Evolutionary conservation across 441 rosid genomes (phyloP), one percentile per base, ranked within the genome.

Genomic region (Mallotus japonicus): DNA sequence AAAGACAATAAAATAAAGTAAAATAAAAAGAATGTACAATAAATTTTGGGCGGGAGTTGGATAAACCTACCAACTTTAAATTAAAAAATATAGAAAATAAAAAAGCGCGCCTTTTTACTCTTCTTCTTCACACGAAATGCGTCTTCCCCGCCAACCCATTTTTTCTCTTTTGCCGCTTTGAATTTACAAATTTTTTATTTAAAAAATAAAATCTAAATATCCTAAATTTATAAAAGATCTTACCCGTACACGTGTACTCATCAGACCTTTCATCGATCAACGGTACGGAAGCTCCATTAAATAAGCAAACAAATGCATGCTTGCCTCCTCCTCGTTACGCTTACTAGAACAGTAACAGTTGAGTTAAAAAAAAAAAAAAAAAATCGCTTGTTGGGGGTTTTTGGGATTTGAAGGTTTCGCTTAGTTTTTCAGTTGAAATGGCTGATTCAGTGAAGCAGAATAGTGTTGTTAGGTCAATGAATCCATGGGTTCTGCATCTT

Each of bases 401-500:
- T 55, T 55, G 37, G 11, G 3, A 0, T 42, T 11, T 60, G 14
- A 28, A 16, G 56, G 24, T 19, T 53, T 67, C 46, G 57, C 17
- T 63, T 9, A 9, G 16, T 50, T 13, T 22, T 15, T 28, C 32
- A 1, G 16, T 4, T 63, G 12, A 19, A 53, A 73, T 84, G 90
- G 81, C 69, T 62, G 81, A 74, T 67, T 76, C 72, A 8, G 28
- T 57, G 51, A 80, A 75, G 55, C 77, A 58, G 70, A 71, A 34
- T 50, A 20, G 32, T 49, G 17, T 37, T 40, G 10, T 54, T 37
- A 77, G 80, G 66, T 55, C 83, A 56, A 77, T 86, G 76, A 87
- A 89, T 64, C 95, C 98, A 20, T 90, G 92, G 89, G 77, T 85
- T 73, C 93, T 92, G 66, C 91, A 89, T 79, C 84, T 94, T 57